Evolutionary conservation across 2,329 filamentous ascomycete genomes (phyloP).

Genomic region (Raffaelea ambrosiae): DNA sequence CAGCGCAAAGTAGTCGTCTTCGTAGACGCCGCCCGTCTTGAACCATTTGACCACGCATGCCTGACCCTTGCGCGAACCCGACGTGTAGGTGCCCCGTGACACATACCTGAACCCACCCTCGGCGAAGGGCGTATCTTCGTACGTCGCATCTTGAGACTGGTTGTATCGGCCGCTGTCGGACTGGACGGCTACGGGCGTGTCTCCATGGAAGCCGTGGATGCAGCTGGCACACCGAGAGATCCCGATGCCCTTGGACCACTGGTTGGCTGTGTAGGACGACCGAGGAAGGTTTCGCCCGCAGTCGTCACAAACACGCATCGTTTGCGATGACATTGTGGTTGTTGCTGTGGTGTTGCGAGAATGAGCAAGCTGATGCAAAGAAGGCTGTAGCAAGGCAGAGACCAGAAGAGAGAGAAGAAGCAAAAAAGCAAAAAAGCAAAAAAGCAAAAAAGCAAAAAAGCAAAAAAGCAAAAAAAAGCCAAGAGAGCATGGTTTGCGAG

Average conservation of each 20-base stretch:
- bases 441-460: no score
- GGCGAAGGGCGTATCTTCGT: slow-evolving; percentile 9
- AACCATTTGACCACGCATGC: slow-evolving; percentile 29
- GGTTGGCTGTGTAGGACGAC: slow-evolving; percentile 19
- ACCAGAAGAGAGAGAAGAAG: no score
- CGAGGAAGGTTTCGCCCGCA: slow-evolving; percentile 17
- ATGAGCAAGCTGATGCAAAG: no score
- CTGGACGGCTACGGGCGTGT: slow-evolving; percentile 6
- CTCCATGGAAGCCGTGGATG: slow-evolving; percentile 12
- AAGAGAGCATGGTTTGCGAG: no score
- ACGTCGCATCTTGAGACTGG: slow-evolving; percentile 4
- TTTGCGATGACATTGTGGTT: background rate
- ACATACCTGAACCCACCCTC: slow-evolving; percentile 20
- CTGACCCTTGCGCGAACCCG: slow-evolving; percentile 21
- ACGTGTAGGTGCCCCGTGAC: slow-evolving; percentile 20
- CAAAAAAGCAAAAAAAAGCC: no score
- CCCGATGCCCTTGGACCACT: slow-evolving; percentile 16
- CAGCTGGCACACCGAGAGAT: slow-evolving; percentile 17
- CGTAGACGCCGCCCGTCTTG: slow-evolving; percentile 26
- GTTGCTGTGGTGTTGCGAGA: no score
- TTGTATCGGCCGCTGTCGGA: slow-evolving; percentile 20
- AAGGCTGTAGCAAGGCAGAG: no score
- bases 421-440: no score
- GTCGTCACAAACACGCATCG: slow-evolving; percentile 12
- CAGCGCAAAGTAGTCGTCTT: slow-evolving; percentile 18